Conservation (phyloP, 2,329 filamentous ascomycete genomes). For the Nigrospora oryzae region DNA sequence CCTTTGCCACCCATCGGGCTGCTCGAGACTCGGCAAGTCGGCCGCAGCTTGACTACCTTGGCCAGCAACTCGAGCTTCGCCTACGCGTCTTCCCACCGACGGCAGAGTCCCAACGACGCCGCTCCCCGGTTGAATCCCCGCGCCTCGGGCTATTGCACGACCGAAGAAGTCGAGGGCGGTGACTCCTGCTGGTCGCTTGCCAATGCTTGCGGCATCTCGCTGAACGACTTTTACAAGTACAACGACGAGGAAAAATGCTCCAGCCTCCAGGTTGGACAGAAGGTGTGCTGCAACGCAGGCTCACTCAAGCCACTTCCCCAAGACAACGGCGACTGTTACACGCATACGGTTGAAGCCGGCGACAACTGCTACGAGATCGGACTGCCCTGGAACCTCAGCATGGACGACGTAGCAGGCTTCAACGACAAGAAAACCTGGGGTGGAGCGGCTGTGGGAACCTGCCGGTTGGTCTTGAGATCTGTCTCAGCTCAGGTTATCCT, state of each 20-base stretch:
- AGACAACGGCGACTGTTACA: no score
- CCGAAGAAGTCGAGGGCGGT: neutral
- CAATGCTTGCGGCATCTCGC: neutral
- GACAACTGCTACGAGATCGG: neutral
- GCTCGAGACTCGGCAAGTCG: neutral
- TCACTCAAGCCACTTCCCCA: no score
- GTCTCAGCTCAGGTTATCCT: conserved; percentile 28
- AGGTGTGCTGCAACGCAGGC: no score
- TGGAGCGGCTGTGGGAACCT: conserved; percentile 29
- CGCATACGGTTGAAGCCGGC: neutral
- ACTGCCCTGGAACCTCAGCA: neutral
- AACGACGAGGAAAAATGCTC: no score
- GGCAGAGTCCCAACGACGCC: neutral
- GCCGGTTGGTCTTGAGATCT: conserved; percentile 21
- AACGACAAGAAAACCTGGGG: conserved; percentile 9
- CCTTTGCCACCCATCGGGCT: neutral
- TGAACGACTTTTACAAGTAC: no score
- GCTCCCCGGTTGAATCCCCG: neutral
- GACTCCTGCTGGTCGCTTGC: neutral
- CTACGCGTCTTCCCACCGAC: neutral
- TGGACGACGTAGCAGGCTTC: neutral
- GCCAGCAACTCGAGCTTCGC: neutral
- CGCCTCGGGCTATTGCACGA: neutral
- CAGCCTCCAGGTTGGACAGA: no score
- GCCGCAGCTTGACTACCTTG: neutral